Percentiles rank a stretch among this genome's conserved stretches.
Conservation (phyloP, 2,329 filamentous ascomycete species). For the Domatiomyces catenatus region DNA sequence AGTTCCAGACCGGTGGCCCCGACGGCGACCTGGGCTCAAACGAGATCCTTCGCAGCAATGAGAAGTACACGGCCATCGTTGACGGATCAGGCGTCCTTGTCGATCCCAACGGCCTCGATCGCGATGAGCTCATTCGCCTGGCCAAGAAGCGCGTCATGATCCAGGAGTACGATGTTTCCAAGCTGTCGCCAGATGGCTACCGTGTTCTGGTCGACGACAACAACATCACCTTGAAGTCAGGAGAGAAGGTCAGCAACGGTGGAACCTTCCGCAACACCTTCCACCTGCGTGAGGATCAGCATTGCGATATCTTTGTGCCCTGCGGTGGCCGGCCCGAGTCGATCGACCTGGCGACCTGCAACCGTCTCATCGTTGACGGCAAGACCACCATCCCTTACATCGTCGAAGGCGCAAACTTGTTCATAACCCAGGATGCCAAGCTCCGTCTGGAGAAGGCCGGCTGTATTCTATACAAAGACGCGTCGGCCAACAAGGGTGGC, state of each 20-base stretch:
- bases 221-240: conserved; percentile 72
- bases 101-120: conserved; percentile 79
- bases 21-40: conserved; percentile 96
- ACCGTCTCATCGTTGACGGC: conserved; percentile 76
- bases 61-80: conserved; percentile 91
- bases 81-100: conserved; percentile 91
- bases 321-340: conserved; percentile 94
- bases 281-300: conserved; percentile 63
- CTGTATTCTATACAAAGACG: conserved; percentile 91
- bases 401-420: conserved; percentile 93
- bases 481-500: conserved; percentile 95
- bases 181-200: conserved; percentile 78
- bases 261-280: conserved; percentile 96
- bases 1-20: conserved; percentile 94
- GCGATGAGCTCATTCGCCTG: conserved; percentile 64
- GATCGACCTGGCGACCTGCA: conserved; percentile 78
- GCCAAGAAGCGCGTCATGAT: conserved; percentile 85
- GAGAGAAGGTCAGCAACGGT: conserved; percentile 78
- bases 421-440: conserved; percentile 97
- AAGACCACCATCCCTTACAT: conserved; percentile 84
- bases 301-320: conserved; percentile 82
- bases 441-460: conserved; percentile 88
- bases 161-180: conserved; percentile 64
- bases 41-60: conserved; percentile 88
- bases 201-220: conserved; percentile 82